Evolutionary conservation across 2,329 filamentous ascomycete species (phyloP).

Genomic region (Davidsoniella eucalypti): DNA sequence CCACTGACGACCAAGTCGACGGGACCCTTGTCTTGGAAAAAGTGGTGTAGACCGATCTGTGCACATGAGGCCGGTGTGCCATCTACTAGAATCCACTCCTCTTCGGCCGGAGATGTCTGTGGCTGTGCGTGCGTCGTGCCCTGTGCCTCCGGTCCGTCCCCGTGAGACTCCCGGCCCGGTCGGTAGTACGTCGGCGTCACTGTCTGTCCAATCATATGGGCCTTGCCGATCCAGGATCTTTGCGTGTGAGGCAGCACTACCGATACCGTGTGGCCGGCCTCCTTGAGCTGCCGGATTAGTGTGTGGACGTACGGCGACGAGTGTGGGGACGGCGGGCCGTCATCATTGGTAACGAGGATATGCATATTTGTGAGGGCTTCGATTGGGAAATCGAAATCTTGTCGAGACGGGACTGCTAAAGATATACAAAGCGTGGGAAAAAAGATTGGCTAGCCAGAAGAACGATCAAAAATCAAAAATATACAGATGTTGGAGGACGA

Average conservation of each 20-base stretch:
- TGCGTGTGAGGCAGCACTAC: conserved; percentile 84
- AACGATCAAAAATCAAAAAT: background rate
- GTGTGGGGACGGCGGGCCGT: conserved; percentile 61
- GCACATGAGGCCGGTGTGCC: conserved; percentile 68
- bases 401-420: background rate
- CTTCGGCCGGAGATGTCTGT: conserved; percentile 38
- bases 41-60: conserved; percentile 68
- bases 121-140: conserved; percentile 46
- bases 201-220: conserved; percentile 82
- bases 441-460: background rate
- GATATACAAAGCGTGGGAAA: background rate
- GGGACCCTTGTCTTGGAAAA: conserved; percentile 54
- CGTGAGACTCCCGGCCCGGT: conserved; percentile 28
- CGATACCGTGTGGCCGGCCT: conserved; percentile 69
- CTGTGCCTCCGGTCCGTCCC: conserved; percentile 27
- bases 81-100: conserved; percentile 71
- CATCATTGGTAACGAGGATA: conserved; percentile 59
- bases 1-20: conserved; percentile 65
- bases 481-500: too few relatives aligned
- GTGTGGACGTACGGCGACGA: conserved; percentile 69
- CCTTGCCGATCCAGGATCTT: conserved; percentile 96
- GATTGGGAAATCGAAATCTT: background rate
- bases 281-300: conserved; percentile 52
- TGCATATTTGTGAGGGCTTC: conserved; percentile 29
- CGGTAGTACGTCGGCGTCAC: conserved; percentile 76